Evolutionary conservation across 169 alveolate genomes (phyloP).

Genomic region (Cryptosporidium bovis): DNA sequence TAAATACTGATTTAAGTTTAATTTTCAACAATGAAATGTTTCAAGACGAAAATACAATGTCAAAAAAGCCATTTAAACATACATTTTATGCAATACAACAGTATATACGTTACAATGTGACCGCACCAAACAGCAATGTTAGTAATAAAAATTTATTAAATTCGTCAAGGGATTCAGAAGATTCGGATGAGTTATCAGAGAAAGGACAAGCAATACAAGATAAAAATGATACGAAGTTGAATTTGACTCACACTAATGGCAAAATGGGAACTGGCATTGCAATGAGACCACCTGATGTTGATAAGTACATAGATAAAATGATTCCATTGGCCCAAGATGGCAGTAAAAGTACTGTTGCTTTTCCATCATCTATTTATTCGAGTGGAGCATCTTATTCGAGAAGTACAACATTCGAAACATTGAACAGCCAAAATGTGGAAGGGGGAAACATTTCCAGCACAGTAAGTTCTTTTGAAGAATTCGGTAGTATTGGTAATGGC

Average conservation of each 20-base stretch:
- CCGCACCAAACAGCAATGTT: background rate
- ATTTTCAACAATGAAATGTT: slow-evolving; percentile 15
- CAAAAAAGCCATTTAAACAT: slow-evolving; percentile 22
- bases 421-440: slow-evolving; percentile 21
- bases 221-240: background rate
- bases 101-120: slow-evolving; percentile 22
- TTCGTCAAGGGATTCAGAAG: background rate
- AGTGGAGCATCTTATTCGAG: slow-evolving; percentile 41
- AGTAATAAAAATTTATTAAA: background rate
- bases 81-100: slow-evolving; percentile 65
- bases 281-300: slow-evolving; percentile 74
- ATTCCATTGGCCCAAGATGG: slow-evolving; percentile 42
- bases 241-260: background rate
- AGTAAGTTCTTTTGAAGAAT: slow-evolving; percentile 30
- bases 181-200: background rate
- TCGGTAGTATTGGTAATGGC: background rate
- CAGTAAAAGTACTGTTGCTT: too few relatives aligned
- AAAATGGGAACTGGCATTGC: slow-evolving; percentile 5
- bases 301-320: slow-evolving; percentile 60
- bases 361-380: background rate
- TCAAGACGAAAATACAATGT: slow-evolving; percentile 11
- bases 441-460: slow-evolving; percentile 17
- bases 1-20: slow-evolving; percentile 44
- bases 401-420: slow-evolving; percentile 56
- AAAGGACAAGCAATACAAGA: background rate